Conservation (phyloP, 2,329 filamentous ascomycete genomes). For the Dryadomyces quercus-mongolicae region DNA sequence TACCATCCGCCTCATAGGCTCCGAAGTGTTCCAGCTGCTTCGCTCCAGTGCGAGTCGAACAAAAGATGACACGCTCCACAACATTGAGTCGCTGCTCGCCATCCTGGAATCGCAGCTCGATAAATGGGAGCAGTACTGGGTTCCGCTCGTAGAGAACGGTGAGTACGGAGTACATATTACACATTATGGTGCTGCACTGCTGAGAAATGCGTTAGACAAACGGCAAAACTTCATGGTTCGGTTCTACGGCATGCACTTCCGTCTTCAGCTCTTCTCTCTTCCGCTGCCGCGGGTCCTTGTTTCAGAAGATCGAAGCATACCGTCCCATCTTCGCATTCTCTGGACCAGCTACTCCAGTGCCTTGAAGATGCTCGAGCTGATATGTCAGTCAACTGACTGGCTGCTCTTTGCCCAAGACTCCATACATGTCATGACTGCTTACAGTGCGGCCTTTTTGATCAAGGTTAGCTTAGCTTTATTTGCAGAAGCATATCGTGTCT, state of each 20-base stretch:
- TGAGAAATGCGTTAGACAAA: not conserved
- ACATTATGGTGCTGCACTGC: too few species aligned
- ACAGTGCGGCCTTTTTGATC: not conserved
- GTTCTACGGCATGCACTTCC: constrained; percentile 26
- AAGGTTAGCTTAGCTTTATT: too few species aligned
- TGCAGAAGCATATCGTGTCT: too few species aligned
- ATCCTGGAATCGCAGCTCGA: constrained; percentile 16
- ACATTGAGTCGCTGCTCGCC: constrained; percentile 15
- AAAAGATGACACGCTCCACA: constrained; percentile 9
- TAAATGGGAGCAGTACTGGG: constrained; percentile 14
- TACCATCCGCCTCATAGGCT: not conserved
- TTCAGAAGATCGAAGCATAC: not conserved
- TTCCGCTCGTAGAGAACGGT: not conserved
- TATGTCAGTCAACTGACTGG: not conserved
- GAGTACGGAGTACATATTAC: too few species aligned
- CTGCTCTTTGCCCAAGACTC: not conserved
- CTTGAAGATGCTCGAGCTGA: constrained; percentile 9
- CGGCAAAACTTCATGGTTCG: constrained; percentile 22
- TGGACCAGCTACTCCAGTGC: constrained; percentile 22
- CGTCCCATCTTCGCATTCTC: constrained; percentile 14
- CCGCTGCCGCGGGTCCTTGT: constrained; percentile 14
- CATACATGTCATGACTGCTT: constrained; percentile 8
- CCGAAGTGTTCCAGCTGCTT: not conserved
- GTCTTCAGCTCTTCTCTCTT: constrained; percentile 24
- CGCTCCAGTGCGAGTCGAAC: not conserved